These are phyloP conservation scores for Lepidium sativum DNA, from an alignment of 345 rosid genomes.

Conservation along the genomic window DNA sequence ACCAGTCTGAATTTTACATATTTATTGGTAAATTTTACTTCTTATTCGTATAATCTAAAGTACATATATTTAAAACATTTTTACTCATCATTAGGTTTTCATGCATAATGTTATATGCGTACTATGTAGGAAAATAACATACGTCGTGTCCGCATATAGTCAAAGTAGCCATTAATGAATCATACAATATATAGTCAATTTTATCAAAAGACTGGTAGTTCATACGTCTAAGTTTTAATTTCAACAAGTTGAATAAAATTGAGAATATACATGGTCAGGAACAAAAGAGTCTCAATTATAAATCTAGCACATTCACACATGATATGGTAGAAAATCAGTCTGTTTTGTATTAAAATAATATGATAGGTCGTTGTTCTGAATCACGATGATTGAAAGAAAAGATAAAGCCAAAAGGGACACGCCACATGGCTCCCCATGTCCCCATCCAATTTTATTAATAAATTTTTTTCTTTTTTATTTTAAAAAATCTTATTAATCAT, in stretches of 20 bases:
- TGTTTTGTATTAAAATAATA: background rate
- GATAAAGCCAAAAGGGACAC: slow-evolving; percentile 14
- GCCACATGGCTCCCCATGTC: slow-evolving; percentile 27
- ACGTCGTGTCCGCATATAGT: background rate
- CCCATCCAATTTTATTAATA: slow-evolving; percentile 8
- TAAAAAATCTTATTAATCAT: background rate
- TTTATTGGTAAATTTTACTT: too few relatives aligned
- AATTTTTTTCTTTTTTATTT: background rate
- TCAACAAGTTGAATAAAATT: background rate
- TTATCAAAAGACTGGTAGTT: slow-evolving; percentile 10
- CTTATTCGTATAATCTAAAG: too few relatives aligned
- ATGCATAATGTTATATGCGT: too few relatives aligned
- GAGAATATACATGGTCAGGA: slow-evolving; percentile 10
- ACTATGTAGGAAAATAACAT: background rate
- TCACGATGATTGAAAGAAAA: slow-evolving; percentile 17
- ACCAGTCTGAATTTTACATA: too few relatives aligned
- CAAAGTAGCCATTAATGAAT: background rate
- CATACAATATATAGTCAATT: background rate
- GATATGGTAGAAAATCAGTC: slow-evolving; percentile 12
- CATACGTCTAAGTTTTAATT: slow-evolving; percentile 11
- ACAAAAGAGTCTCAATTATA: slow-evolving; percentile 12
- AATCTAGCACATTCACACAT: slow-evolving; percentile 13
- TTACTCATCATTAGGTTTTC: too few relatives aligned
- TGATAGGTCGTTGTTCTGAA: slow-evolving; percentile 22
- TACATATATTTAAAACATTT: too few relatives aligned